A percentile compares a stretch with the other conserved stretches of the same genome.
Evolutionary conservation across 1,284 basidiomycete species (phyloP).

Genomic region (Cryptococcus maquisensis): DNA sequence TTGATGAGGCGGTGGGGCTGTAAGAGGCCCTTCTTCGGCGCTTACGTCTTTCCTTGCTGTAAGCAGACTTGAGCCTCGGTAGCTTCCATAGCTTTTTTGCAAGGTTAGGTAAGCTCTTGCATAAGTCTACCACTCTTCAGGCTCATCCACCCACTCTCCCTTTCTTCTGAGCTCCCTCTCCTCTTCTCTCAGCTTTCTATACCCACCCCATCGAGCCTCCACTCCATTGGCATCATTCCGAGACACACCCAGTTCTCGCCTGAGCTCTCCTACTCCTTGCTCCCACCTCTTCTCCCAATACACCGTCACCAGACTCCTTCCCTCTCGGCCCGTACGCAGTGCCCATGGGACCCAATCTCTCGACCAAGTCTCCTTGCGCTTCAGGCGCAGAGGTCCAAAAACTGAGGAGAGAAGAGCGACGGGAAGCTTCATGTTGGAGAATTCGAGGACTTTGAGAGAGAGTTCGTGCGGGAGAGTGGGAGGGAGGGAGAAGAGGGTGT

Average conservation of each 20-base stretch:
- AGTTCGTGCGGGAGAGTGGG: slow-evolving; percentile 89
- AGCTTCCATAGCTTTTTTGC: too few relatives aligned
- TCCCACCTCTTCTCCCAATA: slow-evolving; percentile 97
- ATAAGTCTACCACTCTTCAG: slow-evolving; percentile 41
- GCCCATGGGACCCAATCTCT: slow-evolving; percentile 87
- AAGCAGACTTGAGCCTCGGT: too few relatives aligned
- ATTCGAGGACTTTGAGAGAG: slow-evolving; percentile 94
- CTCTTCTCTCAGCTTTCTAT: slow-evolving; percentile 45
- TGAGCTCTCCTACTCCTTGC: slow-evolving; percentile 54
- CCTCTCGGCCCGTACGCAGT: slow-evolving; percentile 68
- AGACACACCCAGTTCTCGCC: slow-evolving; percentile 27
- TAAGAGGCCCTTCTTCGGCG: too few relatives aligned
- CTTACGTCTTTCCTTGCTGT: too few relatives aligned
- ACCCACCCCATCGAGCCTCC: slow-evolving; percentile 47
- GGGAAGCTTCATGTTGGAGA: slow-evolving; percentile 85
- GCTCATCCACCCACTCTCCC: slow-evolving; percentile 48
- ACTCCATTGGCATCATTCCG: slow-evolving; percentile 34
- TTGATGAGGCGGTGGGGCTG: too few relatives aligned
- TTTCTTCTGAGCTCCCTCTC: slow-evolving; percentile 42
- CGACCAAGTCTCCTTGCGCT: slow-evolving; percentile 37
- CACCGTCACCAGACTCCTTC: slow-evolving; percentile 73
- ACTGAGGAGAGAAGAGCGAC: slow-evolving; percentile 77
- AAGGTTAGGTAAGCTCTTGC: too few relatives aligned
- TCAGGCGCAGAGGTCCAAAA: slow-evolving; percentile 58
- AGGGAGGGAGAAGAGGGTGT: slow-evolving; percentile 71